Conservation (phyloP, 73 alveolate genomes). For the Stentor coeruleus region DNA sequence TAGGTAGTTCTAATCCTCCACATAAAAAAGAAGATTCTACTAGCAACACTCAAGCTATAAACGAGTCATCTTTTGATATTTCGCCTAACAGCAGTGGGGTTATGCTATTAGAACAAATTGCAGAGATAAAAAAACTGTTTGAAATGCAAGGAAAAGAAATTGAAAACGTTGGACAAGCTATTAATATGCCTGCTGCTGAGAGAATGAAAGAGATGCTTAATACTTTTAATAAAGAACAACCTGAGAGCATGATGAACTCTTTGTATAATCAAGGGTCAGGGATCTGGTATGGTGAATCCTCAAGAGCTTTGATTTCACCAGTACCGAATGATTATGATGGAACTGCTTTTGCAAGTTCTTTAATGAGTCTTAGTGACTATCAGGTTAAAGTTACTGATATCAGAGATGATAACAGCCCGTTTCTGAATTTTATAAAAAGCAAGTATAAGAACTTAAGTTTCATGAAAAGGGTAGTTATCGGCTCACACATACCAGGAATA, state of each 20-base stretch:
- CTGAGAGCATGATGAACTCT: neutral
- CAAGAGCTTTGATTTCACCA: neutral
- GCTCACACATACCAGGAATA: neutral
- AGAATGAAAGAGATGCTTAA: neutral
- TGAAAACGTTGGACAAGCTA: neutral
- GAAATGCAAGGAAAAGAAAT: neutral
- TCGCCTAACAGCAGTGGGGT: slow-evolving; percentile 11
- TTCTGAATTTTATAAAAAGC: neutral
- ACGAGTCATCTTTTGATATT: neutral
- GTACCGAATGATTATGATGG: neutral
- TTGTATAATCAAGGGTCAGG: neutral
- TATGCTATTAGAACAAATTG: neutral
- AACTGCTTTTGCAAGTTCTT: neutral
- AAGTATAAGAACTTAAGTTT: neutral
- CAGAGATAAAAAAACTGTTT: neutral
- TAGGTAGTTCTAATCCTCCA: too few species aligned
- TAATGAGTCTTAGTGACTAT: neutral
- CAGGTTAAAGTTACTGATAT: neutral
- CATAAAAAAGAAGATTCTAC: neutral
- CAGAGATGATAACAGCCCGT: neutral
- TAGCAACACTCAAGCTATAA: neutral
- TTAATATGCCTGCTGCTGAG: neutral
- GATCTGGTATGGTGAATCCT: neutral
- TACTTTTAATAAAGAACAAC: neutral
- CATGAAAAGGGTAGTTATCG: neutral